A percentile compares a stretch with the other conserved stretches of the same genome.
phyloP scores from a whole-genome alignment of 2,329 filamentous ascomycete species.

The Fusarium phyllophilum region DNA sequence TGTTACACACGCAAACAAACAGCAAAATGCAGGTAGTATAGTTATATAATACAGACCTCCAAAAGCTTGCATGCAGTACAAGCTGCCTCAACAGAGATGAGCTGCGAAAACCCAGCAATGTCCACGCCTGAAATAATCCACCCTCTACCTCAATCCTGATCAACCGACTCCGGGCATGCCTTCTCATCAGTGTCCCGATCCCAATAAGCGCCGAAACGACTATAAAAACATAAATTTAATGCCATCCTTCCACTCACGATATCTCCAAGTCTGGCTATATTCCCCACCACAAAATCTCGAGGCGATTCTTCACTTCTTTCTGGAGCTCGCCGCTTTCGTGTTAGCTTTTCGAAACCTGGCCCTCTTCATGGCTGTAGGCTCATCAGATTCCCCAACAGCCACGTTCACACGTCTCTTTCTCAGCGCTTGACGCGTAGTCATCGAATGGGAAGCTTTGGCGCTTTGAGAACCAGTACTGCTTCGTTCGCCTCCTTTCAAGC shows the following conservation, averaged over 20 bases:
- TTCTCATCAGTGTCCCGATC: slow-evolving; percentile 30
- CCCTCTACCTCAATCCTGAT: slow-evolving; percentile 15
- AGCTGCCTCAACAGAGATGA: slow-evolving; percentile 1
- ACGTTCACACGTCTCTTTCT: slow-evolving; percentile 1
- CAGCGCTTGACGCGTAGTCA: slow-evolving; percentile 2
- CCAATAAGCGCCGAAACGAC: slow-evolving; percentile 31
- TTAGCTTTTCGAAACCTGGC: slow-evolving; percentile 4
- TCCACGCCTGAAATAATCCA: slow-evolving; percentile 14
- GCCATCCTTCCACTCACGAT: slow-evolving; percentile 13
- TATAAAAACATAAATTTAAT: slow-evolving; percentile 27
- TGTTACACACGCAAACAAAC: neutral
- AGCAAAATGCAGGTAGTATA: slow-evolving; percentile 16
- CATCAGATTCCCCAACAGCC: neutral
- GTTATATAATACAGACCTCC: slow-evolving; percentile 19
- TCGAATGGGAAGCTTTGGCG: slow-evolving; percentile 4
- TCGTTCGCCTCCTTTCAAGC: neutral
- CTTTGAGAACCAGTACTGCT: neutral
- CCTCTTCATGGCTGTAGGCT: slow-evolving; percentile 7
- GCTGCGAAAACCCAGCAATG: slow-evolving; percentile 2
- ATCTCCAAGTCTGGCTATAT: slow-evolving; percentile 15
- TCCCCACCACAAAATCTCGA: neutral
- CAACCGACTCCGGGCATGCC: slow-evolving; percentile 27
- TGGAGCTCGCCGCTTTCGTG: neutral
- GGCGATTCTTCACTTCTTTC: slow-evolving; percentile 3
- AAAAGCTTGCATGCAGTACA: slow-evolving; percentile 7